Evolutionary conservation across 768 basidiomycete species (phyloP).

Genomic region (Naganishia antarctica): DNA sequence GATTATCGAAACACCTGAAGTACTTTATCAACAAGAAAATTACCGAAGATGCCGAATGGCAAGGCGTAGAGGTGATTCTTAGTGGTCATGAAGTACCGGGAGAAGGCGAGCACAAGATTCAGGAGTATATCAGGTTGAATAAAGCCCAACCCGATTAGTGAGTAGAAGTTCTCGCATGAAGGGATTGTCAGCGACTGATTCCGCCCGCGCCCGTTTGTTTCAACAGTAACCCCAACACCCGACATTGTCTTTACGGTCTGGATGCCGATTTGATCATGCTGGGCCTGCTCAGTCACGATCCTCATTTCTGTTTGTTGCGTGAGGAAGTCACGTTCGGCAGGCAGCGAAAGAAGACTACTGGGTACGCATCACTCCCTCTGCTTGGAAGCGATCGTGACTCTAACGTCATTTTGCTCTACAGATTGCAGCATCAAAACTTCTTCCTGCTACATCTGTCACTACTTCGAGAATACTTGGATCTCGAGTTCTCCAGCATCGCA

Average conservation of each 20-base stretch:
- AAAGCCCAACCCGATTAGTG: conserved; percentile 86
- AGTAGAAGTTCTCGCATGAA: conserved; percentile 15
- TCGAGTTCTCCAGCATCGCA: conserved; percentile 69
- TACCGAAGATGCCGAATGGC: conserved; percentile 91
- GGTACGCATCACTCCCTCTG: conserved; percentile 47
- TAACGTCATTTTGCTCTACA: conserved; percentile 17
- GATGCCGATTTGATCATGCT: conserved; percentile 99
- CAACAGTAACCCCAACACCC: conserved; percentile 73
- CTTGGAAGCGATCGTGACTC: conserved; percentile 15
- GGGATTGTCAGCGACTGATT: conserved; percentile 12
- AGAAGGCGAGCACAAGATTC: conserved; percentile 99
- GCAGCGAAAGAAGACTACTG: conserved; percentile 64
- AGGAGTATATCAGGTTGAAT: conserved; percentile 94
- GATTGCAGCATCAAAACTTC: conserved; percentile 65
- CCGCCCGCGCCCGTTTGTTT: too few species aligned
- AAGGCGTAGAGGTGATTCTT: conserved; percentile 81
- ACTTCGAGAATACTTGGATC: conserved; percentile 92
- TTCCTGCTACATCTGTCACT: conserved; percentile 90
- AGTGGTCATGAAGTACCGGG: conserved; percentile 98
- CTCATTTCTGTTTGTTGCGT: conserved; percentile 92
- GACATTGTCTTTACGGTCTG: conserved; percentile 96
- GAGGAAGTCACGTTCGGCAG: conserved; percentile 99
- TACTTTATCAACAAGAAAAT: conserved; percentile 99
- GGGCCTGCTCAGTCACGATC: conserved; percentile 92
- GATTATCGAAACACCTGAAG: conserved; percentile 80